These are phyloP conservation scores for Benincasa hispida DNA, from an alignment of 306 rosid genomes.

Conservation along the genomic window DNA sequence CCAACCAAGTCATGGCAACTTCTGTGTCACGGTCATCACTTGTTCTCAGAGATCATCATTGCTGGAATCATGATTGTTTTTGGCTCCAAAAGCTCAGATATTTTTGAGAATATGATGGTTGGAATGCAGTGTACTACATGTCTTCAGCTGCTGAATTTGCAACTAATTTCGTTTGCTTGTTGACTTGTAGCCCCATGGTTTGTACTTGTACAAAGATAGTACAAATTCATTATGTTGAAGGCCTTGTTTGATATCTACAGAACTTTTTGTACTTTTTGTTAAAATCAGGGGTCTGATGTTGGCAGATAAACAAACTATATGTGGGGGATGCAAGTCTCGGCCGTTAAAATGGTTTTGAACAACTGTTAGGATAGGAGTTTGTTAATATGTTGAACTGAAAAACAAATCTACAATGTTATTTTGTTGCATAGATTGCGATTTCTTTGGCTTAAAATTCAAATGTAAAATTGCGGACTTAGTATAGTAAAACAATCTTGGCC, in stretches of 20 bases:
- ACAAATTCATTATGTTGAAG: conserved; percentile 1
- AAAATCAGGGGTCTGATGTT: neutral
- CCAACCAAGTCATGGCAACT: neutral
- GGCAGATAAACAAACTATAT: neutral
- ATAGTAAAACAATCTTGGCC: too few relatives aligned
- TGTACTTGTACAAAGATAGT: conserved; percentile 1
- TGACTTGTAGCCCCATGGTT: neutral
- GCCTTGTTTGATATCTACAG: neutral
- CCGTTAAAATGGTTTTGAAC: neutral
- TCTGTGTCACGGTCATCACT: neutral
- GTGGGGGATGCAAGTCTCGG: neutral
- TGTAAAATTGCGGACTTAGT: neutral
- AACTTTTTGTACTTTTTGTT: neutral
- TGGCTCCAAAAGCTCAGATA: neutral
- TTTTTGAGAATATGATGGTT: neutral
- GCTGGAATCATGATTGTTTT: neutral
- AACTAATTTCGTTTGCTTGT: neutral
- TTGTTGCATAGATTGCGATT: neutral
- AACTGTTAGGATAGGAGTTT: neutral
- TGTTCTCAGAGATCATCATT: neutral
- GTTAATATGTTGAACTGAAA: neutral
- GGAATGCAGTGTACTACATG: neutral
- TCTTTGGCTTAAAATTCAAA: neutral
- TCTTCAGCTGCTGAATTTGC: neutral
- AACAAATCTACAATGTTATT: neutral